Evolutionary conservation across 768 basidiomycete genomes (phyloP), one percentile per base, ranked within the genome.

Genomic region (Rhodotorula babjevae): DNA sequence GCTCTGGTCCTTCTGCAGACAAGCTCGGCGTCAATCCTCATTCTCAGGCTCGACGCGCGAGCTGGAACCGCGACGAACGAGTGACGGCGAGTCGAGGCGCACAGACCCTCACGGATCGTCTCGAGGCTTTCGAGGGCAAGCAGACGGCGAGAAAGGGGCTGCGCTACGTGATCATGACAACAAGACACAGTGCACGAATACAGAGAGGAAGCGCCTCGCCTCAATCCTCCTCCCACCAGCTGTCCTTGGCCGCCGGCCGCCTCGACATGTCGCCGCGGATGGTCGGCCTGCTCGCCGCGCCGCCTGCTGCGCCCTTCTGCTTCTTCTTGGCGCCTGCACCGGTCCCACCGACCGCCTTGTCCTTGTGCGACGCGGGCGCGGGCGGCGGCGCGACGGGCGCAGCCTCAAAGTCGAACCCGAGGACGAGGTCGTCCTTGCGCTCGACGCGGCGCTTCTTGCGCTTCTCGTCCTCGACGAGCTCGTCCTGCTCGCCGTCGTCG

Each of bases 211-310:
- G 29, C 42, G 27, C 33, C 23, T 1, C n/a, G 15, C 5, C 49
- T 49, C 50, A 72, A 5, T 71, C 69, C 42, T 72, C 71, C 47
- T 72, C 68, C 71, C 75, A 76, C 75, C 75, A 76, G 10, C 67
- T 63, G 36, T 33, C 70, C 50, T 60, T 66, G 11, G 42, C 57
- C 56, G 49, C 29, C 36, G 63, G 65, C 53, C 61, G 57, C 58
- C 62, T 65, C 63, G 61, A 59, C 23, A 40, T 44, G 53, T 74
- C 73, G 18, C 63, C 60, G 57, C 66, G 49, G 47, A 57, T 50
- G 33, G 55, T 29, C 61, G n/a, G 11, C 65, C 46, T 47, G 57
- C n/a, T 57, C 33, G 46, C 31, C 36, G 42, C 31, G 59, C 27
- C 47, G 59, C 19, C 65, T 44, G 6, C 42, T 63, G 44, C 62